A percentile compares a stretch with the other conserved stretches of the same genome.
Conservation (phyloP, 805 yeast genomes). For the Lipomyces yamanashiensis region DNA sequence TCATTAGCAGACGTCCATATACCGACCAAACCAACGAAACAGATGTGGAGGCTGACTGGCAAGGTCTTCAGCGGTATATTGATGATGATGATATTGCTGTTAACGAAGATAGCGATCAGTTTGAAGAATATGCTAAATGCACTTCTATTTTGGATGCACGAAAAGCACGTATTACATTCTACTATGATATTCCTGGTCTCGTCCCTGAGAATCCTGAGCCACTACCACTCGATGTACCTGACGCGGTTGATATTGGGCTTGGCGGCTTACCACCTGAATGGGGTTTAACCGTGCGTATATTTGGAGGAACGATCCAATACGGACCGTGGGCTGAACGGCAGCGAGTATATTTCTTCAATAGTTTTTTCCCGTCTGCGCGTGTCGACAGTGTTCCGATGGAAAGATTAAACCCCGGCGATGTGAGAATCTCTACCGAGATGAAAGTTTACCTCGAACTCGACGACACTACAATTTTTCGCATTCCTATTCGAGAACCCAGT, state of each 20-base stretch:
- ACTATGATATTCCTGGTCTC: slow-evolving; percentile 73
- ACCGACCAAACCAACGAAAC: background rate
- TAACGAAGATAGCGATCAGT: slow-evolving; percentile 41
- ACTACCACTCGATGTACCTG: slow-evolving; percentile 3
- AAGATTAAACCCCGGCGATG: slow-evolving; percentile 54
- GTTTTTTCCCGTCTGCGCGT: slow-evolving; percentile 70
- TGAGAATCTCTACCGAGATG: slow-evolving; percentile 62
- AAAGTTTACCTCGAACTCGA: slow-evolving; percentile 58
- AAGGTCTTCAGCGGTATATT: slow-evolving; percentile 75
- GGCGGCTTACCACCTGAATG: slow-evolving; percentile 61
- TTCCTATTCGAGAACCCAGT: slow-evolving; percentile 85
- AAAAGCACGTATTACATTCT: slow-evolving; percentile 58
- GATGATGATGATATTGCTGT: slow-evolving; percentile 48
- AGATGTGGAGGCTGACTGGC: slow-evolving; percentile 57
- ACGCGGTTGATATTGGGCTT: slow-evolving; percentile 55
- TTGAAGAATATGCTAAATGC: slow-evolving; percentile 80
- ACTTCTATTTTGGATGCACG: slow-evolving; percentile 70
- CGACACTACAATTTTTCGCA: slow-evolving; percentile 70
- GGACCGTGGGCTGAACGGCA: slow-evolving; percentile 98
- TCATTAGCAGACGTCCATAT: slow-evolving; percentile 8
- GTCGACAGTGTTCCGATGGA: slow-evolving; percentile 57
- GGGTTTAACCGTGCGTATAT: slow-evolving; percentile 64
- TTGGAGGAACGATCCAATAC: slow-evolving; percentile 70
- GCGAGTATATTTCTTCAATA: slow-evolving; percentile 62
- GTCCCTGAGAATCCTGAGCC: slow-evolving; percentile 52